These are phyloP conservation scores for Gossypium australe DNA, from an alignment of 345 rosid species.

Conservation along the genomic window DNA sequence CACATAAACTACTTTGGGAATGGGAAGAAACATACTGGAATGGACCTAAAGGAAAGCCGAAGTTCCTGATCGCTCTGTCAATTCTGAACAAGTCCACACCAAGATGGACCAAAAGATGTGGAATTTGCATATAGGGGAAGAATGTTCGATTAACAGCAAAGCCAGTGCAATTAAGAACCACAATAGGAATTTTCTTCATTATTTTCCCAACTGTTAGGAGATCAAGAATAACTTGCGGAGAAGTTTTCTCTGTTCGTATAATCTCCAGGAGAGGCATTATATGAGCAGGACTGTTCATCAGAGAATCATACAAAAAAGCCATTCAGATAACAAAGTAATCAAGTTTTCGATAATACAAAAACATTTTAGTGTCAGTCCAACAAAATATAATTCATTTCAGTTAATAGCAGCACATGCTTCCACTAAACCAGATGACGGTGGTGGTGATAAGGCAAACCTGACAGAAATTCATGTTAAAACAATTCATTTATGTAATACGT, in stretches of 20 bases:
- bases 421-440: background rate
- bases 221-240: conserved; percentile 83
- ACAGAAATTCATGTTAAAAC: background rate
- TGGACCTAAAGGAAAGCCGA: conserved; percentile 94
- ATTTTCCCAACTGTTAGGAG: conserved; percentile 78
- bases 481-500: background rate
- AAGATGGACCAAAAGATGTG: conserved; percentile 60
- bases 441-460: background rate
- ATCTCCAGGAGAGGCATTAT: conserved; percentile 95
- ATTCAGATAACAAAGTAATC: background rate
- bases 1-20: conserved; percentile 14
- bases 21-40: conserved; percentile 61
- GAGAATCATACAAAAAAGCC: conserved; percentile 7
- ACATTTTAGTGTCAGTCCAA: background rate
- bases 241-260: conserved; percentile 74
- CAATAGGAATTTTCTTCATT: conserved; percentile 91
- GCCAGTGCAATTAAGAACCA: conserved; percentile 90
- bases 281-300: conserved; percentile 77
- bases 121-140: conserved; percentile 75
- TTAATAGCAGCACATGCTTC: background rate
- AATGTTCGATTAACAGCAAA: conserved; percentile 92
- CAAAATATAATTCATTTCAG: background rate
- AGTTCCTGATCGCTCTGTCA: conserved; percentile 64
- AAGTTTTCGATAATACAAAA: background rate
- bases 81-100: conserved; percentile 92